Evolutionary conservation across 306 rosid species (phyloP), one percentile per base, ranked within the genome.

Genomic region (Purshia tridentata): DNA sequence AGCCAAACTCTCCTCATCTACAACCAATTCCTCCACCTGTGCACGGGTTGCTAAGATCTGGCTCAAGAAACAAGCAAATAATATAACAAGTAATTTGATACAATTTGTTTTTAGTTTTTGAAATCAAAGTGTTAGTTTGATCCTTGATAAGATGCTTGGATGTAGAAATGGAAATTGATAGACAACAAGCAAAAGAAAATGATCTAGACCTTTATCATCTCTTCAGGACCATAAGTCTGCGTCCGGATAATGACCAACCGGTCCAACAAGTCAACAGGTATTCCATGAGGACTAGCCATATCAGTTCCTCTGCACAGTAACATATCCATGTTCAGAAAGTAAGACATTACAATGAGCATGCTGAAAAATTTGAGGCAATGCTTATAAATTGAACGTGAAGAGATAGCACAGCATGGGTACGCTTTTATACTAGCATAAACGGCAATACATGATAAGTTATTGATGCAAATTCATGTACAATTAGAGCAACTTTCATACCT

Each of bases 221-320:
- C 97, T 59, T 95, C 97, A 70, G 92, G 96, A 80, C 87, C 96
- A 53, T 88, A 94, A 20, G 82, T 86, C 65, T 88, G 91, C 19
- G 97, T 94, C 72, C 92, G 86, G 76, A 94, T 88, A 77, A 94
- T 94, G 74, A 84, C 95, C 81, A 94, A 77, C 57, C 96, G 88
- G 81, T 94, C 99, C 84, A 94, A 76, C 72, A 94, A 89, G 86
- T 91, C 96, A 8, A 91, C 93, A 18, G 99, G 99, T 83, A 94
- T 89, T 78, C 99, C 99, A 77, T 94, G 99, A 74, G 99, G 97
- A 80, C 99, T 89, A 74, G 82, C 80, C 99, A 91, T 94, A 81
- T 91, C 97, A 46, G 97, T 91, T 23, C 97, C 96, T 83, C 97
- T 91, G 86, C 75, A 77, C 35, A 54, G 48, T 16, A 55, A 75